phyloP scores from a whole-genome alignment of 2,329 filamentous ascomycete genomes.

The Clathrospora elynae region DNA sequence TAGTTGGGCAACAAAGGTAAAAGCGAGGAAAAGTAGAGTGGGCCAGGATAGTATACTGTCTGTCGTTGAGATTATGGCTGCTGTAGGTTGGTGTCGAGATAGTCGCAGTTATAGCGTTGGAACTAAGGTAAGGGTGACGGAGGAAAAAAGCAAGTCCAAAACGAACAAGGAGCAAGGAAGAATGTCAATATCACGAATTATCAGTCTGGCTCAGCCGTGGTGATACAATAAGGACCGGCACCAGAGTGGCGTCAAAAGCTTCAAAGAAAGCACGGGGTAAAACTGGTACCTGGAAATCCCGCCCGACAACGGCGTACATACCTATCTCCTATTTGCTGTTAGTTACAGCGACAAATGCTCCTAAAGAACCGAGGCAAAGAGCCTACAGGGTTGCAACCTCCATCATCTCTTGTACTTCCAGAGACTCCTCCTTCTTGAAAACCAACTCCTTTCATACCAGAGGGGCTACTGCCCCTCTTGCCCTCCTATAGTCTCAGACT shows the following conservation, averaged over 20 bases:
- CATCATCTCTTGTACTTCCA: too few species aligned
- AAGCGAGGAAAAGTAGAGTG: neutral
- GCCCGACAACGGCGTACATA: constrained; percentile 14
- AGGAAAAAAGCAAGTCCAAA: neutral
- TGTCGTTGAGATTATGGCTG: constrained; percentile 2
- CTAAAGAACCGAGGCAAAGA: constrained; percentile 10
- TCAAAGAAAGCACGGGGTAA: constrained; percentile 10
- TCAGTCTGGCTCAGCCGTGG: constrained; percentile 5
- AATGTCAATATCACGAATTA: neutral
- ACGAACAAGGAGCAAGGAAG: constrained; percentile 11
- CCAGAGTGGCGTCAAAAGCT: constrained; percentile 1
- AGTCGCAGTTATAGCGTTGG: neutral
- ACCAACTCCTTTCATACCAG: too few species aligned
- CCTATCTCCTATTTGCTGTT: constrained; percentile 12
- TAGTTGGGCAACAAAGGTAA: constrained; percentile 1
- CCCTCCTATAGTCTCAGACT: too few species aligned
- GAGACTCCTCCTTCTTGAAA: too few species aligned
- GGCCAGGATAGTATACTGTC: constrained; percentile 1
- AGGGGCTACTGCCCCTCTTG: too few species aligned
- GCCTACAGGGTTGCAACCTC: too few species aligned
- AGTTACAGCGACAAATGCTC: constrained; percentile 4
- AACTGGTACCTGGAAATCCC: constrained; percentile 9
- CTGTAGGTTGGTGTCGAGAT: neutral
- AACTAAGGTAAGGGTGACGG: neutral
- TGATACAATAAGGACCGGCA: constrained; percentile 8